Base-by-base conservation (phyloP, 331 rosid genomes). In the Dryas integrifolia region DNA sequence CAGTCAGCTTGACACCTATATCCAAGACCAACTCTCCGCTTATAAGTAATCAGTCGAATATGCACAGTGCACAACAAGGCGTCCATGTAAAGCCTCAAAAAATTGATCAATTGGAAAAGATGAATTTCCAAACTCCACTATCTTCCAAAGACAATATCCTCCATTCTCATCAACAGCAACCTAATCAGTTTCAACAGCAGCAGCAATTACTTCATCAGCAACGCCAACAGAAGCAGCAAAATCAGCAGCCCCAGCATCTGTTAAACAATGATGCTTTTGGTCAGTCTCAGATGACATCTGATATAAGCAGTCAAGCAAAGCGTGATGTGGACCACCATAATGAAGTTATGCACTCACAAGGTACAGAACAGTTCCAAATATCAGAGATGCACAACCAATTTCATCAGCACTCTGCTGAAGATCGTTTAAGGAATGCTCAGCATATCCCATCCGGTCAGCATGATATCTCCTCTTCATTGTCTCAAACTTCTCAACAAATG, bases 351-450 rank as follows among this genome's bases (percentile, higher is more conserved):
- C 86, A 72, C 58, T 80, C 92, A 26, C 92, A 85, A 57, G 70
- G 70, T 45, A 58, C 86, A 67, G 98, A 87, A 44, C 90, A 85
- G 72, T 88, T 87, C 73, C 88, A 84, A 50, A 43, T 88, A 77
- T 57, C 98, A 69, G 89, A 87, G 81, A 80, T 84, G 79, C 92
- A 84, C 70, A 86, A 77, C 74, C 97, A 91, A 81, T 91, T 89
- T 80, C 90, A 78, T 79, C 91, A 80, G 81, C 84, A 68, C 48
- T 50, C 87, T 52, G 70, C 87, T 38, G 96, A 88, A 63, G 90
- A 85, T 67, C 78, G 72, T 70, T 80, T 83, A 45, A 88, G 85
- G 80, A 72, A 76, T 82, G 78, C 83, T 74, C 96, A 84, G 45
- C 83, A 85, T 77, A 72, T 83, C 61, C 78, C 88, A 30, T 72